Evolutionary conservation across 2,329 filamentous ascomycete species (phyloP), one percentile per base, ranked within the genome.

Genomic region (Kalmusia sp.): DNA sequence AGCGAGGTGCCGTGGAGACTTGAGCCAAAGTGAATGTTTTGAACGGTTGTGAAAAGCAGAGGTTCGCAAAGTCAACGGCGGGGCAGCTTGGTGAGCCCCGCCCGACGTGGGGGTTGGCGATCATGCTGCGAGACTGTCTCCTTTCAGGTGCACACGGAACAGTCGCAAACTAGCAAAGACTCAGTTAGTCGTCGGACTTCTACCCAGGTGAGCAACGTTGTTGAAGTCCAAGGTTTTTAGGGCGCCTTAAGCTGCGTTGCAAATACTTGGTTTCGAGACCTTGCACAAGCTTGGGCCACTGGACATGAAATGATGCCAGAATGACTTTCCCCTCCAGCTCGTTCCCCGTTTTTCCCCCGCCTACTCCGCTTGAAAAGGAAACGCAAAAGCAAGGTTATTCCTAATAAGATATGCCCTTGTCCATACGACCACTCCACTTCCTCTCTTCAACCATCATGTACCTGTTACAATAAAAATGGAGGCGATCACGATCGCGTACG

Each of bases 1-100:
- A n/a, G n/a, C n/a, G n/a, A n/a, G n/a, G n/a, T n/a, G n/a, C n/a
- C n/a, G n/a, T n/a, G n/a, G n/a, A n/a, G n/a, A n/a, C n/a, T n/a
- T n/a, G n/a, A n/a, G n/a, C n/a, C n/a, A n/a, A n/a, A n/a, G n/a
- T n/a, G n/a, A n/a, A n/a, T n/a, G n/a, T n/a, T n/a, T n/a, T n/a
- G n/a, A 44, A 27, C 21, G 12, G 24, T 22, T 19, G 14, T 14
- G 31, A 19, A 15, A 37, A 37, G 34, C 39, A 40, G n/a, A 45
- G 34, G 41, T 34, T 45, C 39, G 24, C 15, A 21, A 43, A 43
- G 54, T 37, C 52, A 35, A 52, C 45, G 48, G 43, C 50, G 28
- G 45, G 33, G 34, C 21, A 52, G 21, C 31, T 22, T 15, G 24
- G 9, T 14, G 34, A 22, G 24, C 31, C 45, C 48, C 53, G 45